Conservation (phyloP, 768 basidiomycete genomes). For the Tylopilus vinaceipallidus region DNA sequence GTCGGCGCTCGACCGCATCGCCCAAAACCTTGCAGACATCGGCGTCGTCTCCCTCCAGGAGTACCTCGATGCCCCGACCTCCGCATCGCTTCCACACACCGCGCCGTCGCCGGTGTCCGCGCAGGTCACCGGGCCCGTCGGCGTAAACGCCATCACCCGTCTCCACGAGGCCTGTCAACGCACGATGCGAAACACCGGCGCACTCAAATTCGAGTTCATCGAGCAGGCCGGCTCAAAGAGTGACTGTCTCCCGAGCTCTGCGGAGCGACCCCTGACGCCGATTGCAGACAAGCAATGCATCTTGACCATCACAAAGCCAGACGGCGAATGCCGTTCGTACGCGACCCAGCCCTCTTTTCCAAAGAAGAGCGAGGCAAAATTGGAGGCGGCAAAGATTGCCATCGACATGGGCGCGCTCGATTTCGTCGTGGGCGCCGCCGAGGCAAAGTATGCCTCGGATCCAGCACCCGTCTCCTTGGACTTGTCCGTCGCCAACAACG, state of each 20-base stretch:
- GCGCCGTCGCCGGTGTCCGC: not conserved
- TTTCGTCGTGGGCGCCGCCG: conserved; percentile 50
- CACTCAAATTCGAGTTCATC: conserved; percentile 47
- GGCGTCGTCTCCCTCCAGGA: conserved; percentile 28
- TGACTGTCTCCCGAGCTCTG: conserved; percentile 18
- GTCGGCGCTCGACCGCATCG: conserved; percentile 19
- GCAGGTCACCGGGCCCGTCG: too few species aligned
- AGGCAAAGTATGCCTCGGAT: conserved; percentile 36
- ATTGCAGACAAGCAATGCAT: conserved; percentile 56
- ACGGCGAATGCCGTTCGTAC: conserved; percentile 51
- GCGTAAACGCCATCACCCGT: conserved; percentile 32
- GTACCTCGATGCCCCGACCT: conserved; percentile 17
- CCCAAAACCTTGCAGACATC: conserved; percentile 25
- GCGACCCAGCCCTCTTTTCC: conserved; percentile 44
- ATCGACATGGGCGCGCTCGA: conserved; percentile 59
- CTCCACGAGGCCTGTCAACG: conserved; percentile 44
- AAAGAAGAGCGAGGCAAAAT: conserved; percentile 53
- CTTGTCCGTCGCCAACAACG: not conserved
- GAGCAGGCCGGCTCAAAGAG: conserved; percentile 39
- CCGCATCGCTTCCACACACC: not conserved
- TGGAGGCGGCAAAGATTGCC: conserved; percentile 50
- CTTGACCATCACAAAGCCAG: conserved; percentile 56
- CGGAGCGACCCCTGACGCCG: conserved; percentile 2
- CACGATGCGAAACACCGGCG: conserved; percentile 39
- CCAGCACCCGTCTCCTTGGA: conserved; percentile 25